Base-by-base conservation (phyloP, 805 yeast genomes). In the Nakazawaea populi region DNA sequence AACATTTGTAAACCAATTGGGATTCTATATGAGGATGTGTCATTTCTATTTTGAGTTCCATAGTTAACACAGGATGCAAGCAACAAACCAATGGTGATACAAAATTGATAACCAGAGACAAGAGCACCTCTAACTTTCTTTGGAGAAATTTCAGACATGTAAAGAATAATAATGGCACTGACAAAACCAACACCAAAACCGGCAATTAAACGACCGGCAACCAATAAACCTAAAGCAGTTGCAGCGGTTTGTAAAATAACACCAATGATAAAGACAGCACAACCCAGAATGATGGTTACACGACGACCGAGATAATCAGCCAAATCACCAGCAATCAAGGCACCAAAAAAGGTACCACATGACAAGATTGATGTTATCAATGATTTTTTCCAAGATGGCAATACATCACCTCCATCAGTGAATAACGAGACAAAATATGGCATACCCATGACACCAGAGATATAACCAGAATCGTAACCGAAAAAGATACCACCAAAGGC, bases 141-240 rank as follows among this genome's bases (percentile, higher is more conserved):
- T 30, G 94, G 94, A 14, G 89, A 79, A 38, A 87, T 83, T 65
- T 87, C 89, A 34, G 91, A 85, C 72, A 85, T 84, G 63, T 86
- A 87, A 64, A 88, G 69, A 47, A 95, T 91, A 35, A 85, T 87
- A 52, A 85, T 74, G 42, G 90, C 89, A 38, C 91, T 81, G 39
- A 87, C 75, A 54, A 82, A 80, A 58, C 96, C 96, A 54, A 88
- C 89, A 52, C 88, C 87, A 9, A 85, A 58, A 52, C 96, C 96
- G 31, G 88, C 82, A 55, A 87, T 69, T 31, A 79, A 77, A 61
- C 94, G 74, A 44, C 92, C 92, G n/a, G 79, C 82, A 56, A 83
- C 77, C 11, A 83, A 63, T 18, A 82, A 64, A 8, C 74, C 66
- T 55, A 77, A 70, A 46, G 75, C 69, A 55, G 76, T 66, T 3